These are phyloP conservation scores for Hapsidospora chrysogenum DNA, from an alignment of 495 filamentous ascomycete genomes.

Conservation along the genomic window DNA sequence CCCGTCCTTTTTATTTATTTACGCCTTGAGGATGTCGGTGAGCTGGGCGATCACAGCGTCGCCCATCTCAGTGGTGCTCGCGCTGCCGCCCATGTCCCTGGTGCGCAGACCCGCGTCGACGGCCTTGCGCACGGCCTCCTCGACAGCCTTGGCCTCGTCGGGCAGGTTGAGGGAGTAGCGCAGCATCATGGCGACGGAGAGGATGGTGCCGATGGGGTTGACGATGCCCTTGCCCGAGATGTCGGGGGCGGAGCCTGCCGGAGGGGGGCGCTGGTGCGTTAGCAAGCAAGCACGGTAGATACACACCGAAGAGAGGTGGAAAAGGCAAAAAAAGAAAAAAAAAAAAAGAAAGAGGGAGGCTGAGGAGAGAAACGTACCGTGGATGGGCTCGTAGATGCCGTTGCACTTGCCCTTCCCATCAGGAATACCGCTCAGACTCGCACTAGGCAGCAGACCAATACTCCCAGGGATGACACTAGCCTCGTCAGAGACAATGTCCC, in stretches of 20 bases:
- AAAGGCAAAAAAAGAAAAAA: slow-evolving; percentile 2
- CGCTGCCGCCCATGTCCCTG: slow-evolving; percentile 59
- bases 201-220: slow-evolving; percentile 67
- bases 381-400: slow-evolving; percentile 96
- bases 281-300: neutral
- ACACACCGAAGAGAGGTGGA: neutral
- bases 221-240: slow-evolving; percentile 83
- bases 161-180: slow-evolving; percentile 72
- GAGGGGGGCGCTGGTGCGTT: slow-evolving; percentile 4
- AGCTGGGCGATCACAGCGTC: slow-evolving; percentile 64
- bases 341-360: no score
- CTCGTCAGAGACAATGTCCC: slow-evolving; percentile 94
- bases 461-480: slow-evolving; percentile 90
- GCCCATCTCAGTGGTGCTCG: slow-evolving; percentile 61
- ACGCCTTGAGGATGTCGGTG: slow-evolving; percentile 31
- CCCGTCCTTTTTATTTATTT: neutral
- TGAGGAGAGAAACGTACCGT: slow-evolving; percentile 44
- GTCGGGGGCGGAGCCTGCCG: slow-evolving; percentile 46
- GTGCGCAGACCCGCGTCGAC: slow-evolving; percentile 63
- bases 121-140: slow-evolving; percentile 62
- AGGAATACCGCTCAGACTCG: slow-evolving; percentile 72
- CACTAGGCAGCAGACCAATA: slow-evolving; percentile 78
- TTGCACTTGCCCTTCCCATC: slow-evolving; percentile 59
- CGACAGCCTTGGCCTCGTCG: slow-evolving; percentile 52
- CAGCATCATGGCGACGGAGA: slow-evolving; percentile 85